Conservation (phyloP, 495 filamentous ascomycete species). For the Penicillium pulvis region DNA sequence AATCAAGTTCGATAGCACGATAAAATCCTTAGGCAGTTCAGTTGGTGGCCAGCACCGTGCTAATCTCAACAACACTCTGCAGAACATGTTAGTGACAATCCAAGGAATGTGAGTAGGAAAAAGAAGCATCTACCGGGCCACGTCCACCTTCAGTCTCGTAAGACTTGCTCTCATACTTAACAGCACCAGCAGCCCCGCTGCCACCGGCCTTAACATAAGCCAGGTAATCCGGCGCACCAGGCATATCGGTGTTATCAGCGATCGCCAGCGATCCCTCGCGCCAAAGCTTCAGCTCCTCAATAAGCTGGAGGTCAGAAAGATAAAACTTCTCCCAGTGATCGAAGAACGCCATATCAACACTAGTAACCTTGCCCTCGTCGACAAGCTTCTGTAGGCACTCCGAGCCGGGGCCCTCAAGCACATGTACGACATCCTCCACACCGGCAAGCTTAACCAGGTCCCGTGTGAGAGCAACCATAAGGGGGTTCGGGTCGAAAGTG, state of each 20-base stretch:
- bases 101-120: background rate
- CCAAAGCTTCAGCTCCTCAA: conserved; percentile 30
- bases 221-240: conserved; percentile 32
- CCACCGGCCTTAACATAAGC: conserved; percentile 32
- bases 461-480: conserved; percentile 26
- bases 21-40: background rate
- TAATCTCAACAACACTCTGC: conserved; percentile 28
- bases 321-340: conserved; percentile 39
- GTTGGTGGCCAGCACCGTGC: conserved; percentile 18
- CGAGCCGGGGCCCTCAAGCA: conserved; percentile 30
- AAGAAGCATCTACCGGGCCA: conserved; percentile 19
- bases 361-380: conserved; percentile 22
- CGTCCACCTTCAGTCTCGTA: conserved; percentile 11
- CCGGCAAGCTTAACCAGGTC: conserved; percentile 32
- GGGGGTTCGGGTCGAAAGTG: conserved; percentile 33
- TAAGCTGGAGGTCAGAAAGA: conserved; percentile 33
- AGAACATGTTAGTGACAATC: conserved; percentile 2
- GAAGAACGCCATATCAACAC: conserved; percentile 37
- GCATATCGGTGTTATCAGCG: conserved; percentile 23
- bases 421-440: conserved; percentile 30
- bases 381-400: conserved; percentile 29
- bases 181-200: conserved; percentile 14
- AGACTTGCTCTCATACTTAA: conserved; percentile 27
- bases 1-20: too few relatives aligned
- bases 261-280: conserved; percentile 23